Evolutionary conservation across 768 basidiomycete species (phyloP), one percentile per base, ranked within the genome.

Genomic region (Boletus rubroflammeus): DNA sequence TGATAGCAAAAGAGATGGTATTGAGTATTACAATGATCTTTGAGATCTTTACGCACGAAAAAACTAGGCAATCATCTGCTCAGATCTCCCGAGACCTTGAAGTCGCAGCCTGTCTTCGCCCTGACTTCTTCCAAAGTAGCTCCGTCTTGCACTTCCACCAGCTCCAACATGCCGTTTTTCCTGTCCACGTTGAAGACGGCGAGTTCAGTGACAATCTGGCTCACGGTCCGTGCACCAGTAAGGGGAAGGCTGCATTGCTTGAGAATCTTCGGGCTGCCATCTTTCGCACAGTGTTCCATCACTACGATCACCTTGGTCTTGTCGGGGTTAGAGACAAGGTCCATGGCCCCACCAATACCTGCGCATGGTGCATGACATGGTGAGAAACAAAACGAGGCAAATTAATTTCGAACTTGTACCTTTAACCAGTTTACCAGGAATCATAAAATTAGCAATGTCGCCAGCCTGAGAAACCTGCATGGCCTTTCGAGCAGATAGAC

Each of bases 391-490:
- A 43, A 21, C 19, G 40, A 15, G 38, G n/a, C 19, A 5, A n/a
- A 23, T 21, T n/a, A 17, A 13, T 13, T 44, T 46, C n/a, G 36
- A 31, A 28, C 36, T 14, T 60, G 13, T 59, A 81, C 88, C 88
- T 78, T 90, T 92, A 32, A 93, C 80, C 68, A 93, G 80, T 75
- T 97, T 96, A 14, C 93, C 92, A 3, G 94, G 95, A 65, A 97
- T 94, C 95, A 97, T 98, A 69, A 93, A 98, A 76, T 98, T 98
- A 53, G 95, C 95, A 58, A 98, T 88, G 69, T 98, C 95, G 38
- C 92, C 94, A 1, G 83, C 84, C 59, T 90, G 85, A 2, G 93
- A 93, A 46, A 98, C 95, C 78, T 98, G 86, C 91, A 98, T 92
- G 10, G 93, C 92, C 89, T 92, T 54, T 11, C 40, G 25, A 43